Base-by-base conservation (phyloP, 2,329 filamentous ascomycete genomes). In the Thermothelomyces thermophilus region DNA sequence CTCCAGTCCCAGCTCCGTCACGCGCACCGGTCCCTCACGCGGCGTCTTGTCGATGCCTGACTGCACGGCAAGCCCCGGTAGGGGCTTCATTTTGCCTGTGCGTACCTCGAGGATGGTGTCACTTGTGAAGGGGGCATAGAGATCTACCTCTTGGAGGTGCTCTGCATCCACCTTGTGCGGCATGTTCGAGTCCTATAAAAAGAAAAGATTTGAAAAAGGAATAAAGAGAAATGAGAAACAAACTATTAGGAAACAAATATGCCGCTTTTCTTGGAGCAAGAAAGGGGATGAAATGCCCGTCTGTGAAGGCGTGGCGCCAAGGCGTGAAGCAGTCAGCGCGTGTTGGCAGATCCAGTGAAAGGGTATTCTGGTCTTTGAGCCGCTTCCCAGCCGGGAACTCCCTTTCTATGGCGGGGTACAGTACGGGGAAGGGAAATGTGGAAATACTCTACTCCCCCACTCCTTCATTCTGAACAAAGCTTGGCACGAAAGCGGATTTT, bases 81-180 rank as follows among this genome's bases (percentile, higher is more conserved):
- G 71, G 20, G 68, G 70, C 62, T 77, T 77, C 70, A 82, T 75
- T 53, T 69, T 74, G 20, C 76, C 77, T 0, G 74, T 74, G 26
- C 80, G 76, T 13, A 84, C 65, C 59, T 84, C 75, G 19, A 78
- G 63, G 11, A 84, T 66, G 3, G 63, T 71, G 51, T 82, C 78
- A 20, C 61, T 65, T 37, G 68, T 68, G 24, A 74, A 70, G 3
- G 72, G 69, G 26, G 69, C 66, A 39, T 60, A 60, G 36, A 74
- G 64, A 56, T 73, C 67, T n/a, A 51, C 48, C n/a, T 69, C 16
- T 2, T 24, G 13, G n/a, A 20, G 39, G 31, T 16, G 62, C 56
- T 24, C 43, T 16, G 14, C 10, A 1, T 34, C 19, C 2, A 26
- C 17, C 35, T 48, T 35, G 14, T 51, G 34, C 1, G 48, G 11